Evolutionary conservation across 1,139 yeast species (phyloP), one percentile per base, ranked within the genome.

Genomic region (Suhomyces panamericanus): DNA sequence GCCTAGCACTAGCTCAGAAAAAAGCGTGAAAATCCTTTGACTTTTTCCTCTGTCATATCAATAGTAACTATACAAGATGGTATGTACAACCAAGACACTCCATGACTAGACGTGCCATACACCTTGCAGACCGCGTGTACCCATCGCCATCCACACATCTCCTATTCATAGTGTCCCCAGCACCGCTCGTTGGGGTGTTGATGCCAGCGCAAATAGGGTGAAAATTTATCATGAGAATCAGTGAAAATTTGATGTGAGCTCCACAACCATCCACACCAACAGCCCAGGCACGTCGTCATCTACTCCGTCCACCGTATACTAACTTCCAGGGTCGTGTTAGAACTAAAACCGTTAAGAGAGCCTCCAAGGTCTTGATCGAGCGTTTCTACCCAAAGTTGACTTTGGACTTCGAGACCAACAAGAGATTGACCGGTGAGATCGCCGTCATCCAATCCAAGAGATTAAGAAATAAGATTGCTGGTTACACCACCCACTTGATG

Each of bases 331-430:
- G 96, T 84, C 89, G 96, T 78, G 96, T 88, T 85, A 87, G 96
- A 86, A 95, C 99, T 69, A 95, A 95, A 87, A 95, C 99, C 80
- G 98, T 95, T 79, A 95, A 93, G 90, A 90, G 99, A 84, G 98
- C 99, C 79, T 87, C 99, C 72, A 95, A 95, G 87, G 96, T 91
- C 76, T 84, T 95, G 80, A 95, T 95, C 75, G 99, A 95, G 86
- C 90, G 96, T 76, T 93, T 91, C 88, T 95, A 95, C 86, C 99
- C 99, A 78, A 93, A 95, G 85, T 90, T 95, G 79, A 93, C 99
- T 69, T 81, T 89, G 81, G 99, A 95, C 79, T 95, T 95, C 77
- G 98, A 95, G 85, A 89, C 96, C 87, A 95, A 95, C 97, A 95
- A 95, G 86, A 93, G 98, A 83, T 87, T 95, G 76, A 87, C 96